Evolutionary conservation across 1,139 yeast species (phyloP), one percentile per base, ranked within the genome.

Genomic region (Pichiaceae sp.): DNA sequence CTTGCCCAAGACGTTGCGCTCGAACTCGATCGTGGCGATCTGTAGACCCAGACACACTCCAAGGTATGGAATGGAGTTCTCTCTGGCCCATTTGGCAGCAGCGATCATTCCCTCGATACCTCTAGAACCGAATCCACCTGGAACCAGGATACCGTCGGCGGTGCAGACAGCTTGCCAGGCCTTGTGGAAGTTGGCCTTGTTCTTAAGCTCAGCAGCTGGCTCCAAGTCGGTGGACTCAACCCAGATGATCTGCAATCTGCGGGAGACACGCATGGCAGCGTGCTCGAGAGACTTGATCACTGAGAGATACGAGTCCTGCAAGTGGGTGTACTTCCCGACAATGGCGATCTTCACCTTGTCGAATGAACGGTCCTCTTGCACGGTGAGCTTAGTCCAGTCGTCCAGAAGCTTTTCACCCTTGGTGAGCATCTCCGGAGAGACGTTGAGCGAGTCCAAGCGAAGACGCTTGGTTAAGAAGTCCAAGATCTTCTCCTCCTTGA

Each of bases 1-100:
- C 47, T 75, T 60, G 34, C 89, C 91, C 46, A 89, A 64, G 28
- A 85, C 82, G 54, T 78, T 73, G 63, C 98, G 79, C 37, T 81
- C 89, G 57, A 79, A 87, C 59, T 93, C 98, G 56, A 91, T 89
- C 34, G 89, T 95, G 14, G 97, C 98, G 56, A 93, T 76, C 68
- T 93, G 99, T 66, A 93, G 78, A 45, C 99, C 99, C 45, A 93
- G 75, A 66, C 99, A 93, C 45, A 93, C 94, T 56, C 99, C 99
- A 57, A 93, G 72, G 62, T 80, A 93, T 38, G 99, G 99, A 40
- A 87, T 74, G 53, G 81, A 72, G 65, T 87, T 87, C 62, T 84
- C 95, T 66, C 99, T 81, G 18, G 98, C 98, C 79, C 95, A 93
- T 60, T 84, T 82, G 39, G 97, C 95, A 44, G 97, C 98, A 26